A percentile compares a stretch with the other conserved stretches of the same genome.
phyloP scores from a whole-genome alignment of 495 filamentous ascomycete species.

The Hypoxylon perforatum region DNA sequence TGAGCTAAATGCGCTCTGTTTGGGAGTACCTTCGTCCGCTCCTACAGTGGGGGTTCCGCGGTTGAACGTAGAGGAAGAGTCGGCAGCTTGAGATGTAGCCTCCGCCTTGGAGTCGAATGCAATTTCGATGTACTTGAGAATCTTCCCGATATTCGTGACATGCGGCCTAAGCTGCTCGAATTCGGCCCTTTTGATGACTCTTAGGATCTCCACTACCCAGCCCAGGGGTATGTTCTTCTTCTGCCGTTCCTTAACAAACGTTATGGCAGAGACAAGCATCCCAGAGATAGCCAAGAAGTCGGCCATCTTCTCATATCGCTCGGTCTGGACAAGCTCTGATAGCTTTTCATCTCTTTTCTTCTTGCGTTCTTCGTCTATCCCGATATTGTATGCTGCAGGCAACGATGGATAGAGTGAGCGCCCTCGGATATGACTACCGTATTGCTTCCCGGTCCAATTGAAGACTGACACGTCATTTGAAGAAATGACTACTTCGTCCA shows the following conservation, averaged over 20 bases:
- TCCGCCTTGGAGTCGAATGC: conserved; percentile 11
- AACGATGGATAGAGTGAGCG: conserved; percentile 52
- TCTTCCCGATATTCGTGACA: conserved; percentile 46
- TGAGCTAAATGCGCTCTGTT: conserved; percentile 4
- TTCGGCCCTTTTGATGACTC: conserved; percentile 34
- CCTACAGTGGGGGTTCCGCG: background rate
- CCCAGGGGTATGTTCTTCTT: conserved; percentile 45
- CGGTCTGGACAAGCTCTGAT: conserved; percentile 35
- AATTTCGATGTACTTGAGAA: conserved; percentile 45
- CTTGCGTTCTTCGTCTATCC: conserved; percentile 31
- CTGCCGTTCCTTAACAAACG: conserved; percentile 44
- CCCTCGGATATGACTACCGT: conserved; percentile 50
- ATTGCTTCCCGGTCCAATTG: conserved; percentile 54
- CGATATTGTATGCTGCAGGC: conserved; percentile 43
- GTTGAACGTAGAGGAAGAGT: background rate
- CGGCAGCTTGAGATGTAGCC: background rate
- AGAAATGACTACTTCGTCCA: conserved; percentile 52
- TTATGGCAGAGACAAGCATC: conserved; percentile 45
- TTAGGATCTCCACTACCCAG: conserved; percentile 46
- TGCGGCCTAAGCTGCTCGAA: conserved; percentile 43
- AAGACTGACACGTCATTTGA: conserved; percentile 55
- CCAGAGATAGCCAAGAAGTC: conserved; percentile 41
- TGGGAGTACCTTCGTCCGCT: background rate
- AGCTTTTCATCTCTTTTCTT: conserved; percentile 44
- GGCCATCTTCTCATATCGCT: conserved; percentile 42